phyloP scores from a whole-genome alignment of 345 rosid genomes.

The Populus deltoides region DNA sequence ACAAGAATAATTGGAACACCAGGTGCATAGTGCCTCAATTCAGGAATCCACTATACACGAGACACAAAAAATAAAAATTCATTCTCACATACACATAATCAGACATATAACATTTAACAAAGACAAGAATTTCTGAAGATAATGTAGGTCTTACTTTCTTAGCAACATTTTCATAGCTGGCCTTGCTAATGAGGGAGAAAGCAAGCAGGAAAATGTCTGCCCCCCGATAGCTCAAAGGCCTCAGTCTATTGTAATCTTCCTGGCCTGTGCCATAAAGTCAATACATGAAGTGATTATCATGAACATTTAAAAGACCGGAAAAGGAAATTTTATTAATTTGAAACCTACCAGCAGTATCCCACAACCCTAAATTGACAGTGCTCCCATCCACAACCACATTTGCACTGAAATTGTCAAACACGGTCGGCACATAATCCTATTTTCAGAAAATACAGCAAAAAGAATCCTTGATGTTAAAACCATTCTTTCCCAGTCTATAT shows the following conservation, averaged over 20 bases:
- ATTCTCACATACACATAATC: conserved; percentile 19
- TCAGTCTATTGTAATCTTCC: conserved; percentile 85
- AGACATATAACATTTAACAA: not conserved
- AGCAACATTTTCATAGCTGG: conserved; percentile 84
- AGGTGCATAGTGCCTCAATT: conserved; percentile 81
- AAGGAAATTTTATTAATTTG: not conserved
- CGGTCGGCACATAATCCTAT: conserved; percentile 83
- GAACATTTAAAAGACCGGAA: not conserved
- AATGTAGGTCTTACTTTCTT: conserved; percentile 52
- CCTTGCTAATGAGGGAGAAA: conserved; percentile 89
- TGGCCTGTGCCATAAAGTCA: conserved; percentile 56
- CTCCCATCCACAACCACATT: conserved; percentile 81
- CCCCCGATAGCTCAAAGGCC: conserved; percentile 92
- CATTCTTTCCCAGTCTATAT: not conserved
- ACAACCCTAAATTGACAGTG: conserved; percentile 70
- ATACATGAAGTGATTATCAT: conserved; percentile 8
- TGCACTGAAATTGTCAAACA: conserved; percentile 83
- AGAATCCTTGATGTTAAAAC: conserved; percentile 1
- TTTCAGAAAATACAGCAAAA: not conserved
- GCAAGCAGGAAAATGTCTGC: conserved; percentile 90
- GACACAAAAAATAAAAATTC: conserved; percentile 14
- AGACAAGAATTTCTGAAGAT: not conserved
- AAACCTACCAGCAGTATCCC: conserved; percentile 81
- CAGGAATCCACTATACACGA: conserved; percentile 84
- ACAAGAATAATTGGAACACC: conserved; percentile 62